Evolutionary conservation across 1,284 basidiomycete genomes (phyloP), one percentile per base, ranked within the genome.

Genomic region (Microbotryum intermedium): DNA sequence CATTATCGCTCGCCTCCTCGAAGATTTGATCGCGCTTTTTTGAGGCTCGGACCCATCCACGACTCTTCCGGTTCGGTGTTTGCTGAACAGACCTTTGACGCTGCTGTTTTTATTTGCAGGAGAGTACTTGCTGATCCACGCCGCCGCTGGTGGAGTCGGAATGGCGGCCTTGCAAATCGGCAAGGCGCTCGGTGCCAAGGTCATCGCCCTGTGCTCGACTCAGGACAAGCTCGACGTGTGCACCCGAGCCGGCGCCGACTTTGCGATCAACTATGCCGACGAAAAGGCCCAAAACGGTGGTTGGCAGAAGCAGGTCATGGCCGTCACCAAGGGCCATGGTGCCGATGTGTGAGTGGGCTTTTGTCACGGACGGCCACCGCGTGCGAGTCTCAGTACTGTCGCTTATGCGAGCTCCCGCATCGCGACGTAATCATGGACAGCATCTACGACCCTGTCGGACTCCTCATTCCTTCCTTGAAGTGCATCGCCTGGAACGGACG

Each of bases 401-500:
- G 30, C 34, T 42, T 11, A 42, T 25, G 4, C 29, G 39, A 11
- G 11, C 8, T 0, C 11, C 6, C 50, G n/a, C n/a, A n/a, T n/a
- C n/a, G n/a, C n/a, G n/a, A n/a, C n/a, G n/a, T n/a, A n/a, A n/a
- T 25, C 11, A n/a, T 30, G 5, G 13, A 49, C 56, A 65, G 64
- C 39, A 83, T 94, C 23, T 94, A 85, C 69, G 92, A 95, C 72
- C 90, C 91, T 4, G 90, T 95, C 42, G 90, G 89, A 20, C 77
- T 83, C 70, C 84, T 90, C 62, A 79, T 61, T 25, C 65, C 65
- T 70, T 83, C 82, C 30, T 73, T 95, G 61, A 94, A 94, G 74
- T 93, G 90, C 73, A 90, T 94, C 60, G 88, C 87, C 1, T 97
- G 91, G 86, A 94, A 94, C 74, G 90, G 91, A 2, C 82, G 94